Evolutionary conservation across 495 filamentous ascomycete species (phyloP).

Genomic region (Penicillium chermesinum): DNA sequence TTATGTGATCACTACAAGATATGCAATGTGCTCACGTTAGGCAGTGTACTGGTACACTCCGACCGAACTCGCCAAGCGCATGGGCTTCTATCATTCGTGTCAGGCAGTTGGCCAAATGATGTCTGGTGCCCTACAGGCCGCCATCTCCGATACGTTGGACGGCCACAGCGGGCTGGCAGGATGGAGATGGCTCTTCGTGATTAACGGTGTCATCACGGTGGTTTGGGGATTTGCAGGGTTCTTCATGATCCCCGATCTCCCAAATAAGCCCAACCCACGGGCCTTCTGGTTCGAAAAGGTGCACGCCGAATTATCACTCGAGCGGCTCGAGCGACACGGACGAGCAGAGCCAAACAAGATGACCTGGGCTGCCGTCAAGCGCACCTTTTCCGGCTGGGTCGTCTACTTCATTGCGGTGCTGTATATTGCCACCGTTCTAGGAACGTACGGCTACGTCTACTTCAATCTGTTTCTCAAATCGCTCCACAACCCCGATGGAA

Average conservation of each 20-base stretch:
- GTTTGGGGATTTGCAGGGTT: constrained; percentile 56
- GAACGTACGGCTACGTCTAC: constrained; percentile 30
- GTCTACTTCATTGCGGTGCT: constrained; percentile 28
- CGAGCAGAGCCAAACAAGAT: constrained; percentile 29
- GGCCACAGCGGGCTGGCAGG: constrained; percentile 53
- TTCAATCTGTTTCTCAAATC: constrained; percentile 28
- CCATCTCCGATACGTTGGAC: constrained; percentile 42
- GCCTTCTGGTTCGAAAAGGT: constrained; percentile 29
- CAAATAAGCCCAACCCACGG: constrained; percentile 27
- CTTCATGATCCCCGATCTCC: constrained; percentile 52
- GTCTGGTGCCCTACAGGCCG: constrained; percentile 30
- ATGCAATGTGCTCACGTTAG: background rate
- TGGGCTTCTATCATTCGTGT: constrained; percentile 38
- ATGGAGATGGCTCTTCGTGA: constrained; percentile 66
- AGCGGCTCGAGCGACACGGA: constrained; percentile 25
- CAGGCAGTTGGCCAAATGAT: constrained; percentile 34
- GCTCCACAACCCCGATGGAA: constrained; percentile 25
- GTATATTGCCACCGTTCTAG: constrained; percentile 27
- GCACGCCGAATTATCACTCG: constrained; percentile 25
- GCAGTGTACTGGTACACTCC: constrained; percentile 34
- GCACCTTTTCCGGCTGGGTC: constrained; percentile 28
- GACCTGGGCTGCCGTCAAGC: constrained; percentile 24
- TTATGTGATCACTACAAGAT: too few relatives aligned
- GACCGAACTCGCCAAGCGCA: constrained; percentile 43
- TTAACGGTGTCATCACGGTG: constrained; percentile 46